Evolutionary conservation across 257 asterid genomes (phyloP), one percentile per base, ranked within the genome.

Genomic region (Oldenlandia corymbosa): DNA sequence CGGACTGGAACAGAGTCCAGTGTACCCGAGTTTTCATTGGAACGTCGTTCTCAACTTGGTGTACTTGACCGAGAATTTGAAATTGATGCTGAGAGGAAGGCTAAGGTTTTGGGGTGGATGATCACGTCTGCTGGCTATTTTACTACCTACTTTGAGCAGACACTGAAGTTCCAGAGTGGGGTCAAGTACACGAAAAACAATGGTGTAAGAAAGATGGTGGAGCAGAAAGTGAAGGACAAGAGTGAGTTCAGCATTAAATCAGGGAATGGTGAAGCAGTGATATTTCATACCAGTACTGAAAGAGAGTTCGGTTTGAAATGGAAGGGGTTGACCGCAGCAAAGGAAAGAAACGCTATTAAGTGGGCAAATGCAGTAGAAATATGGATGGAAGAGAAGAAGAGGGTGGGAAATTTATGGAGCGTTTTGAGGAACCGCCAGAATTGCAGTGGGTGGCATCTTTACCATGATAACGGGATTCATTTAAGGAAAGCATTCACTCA

Each of bases 51-150:
- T 0, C 62, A 45, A 46, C 87, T 75, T 49, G 12, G 53, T 0
- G 72, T 75, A 47, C 85, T 85, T 10, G 83, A 89, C 50, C 95
- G 94, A 20, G 41, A 81, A 18, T 84, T 77, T 39, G 77, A 77
- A 74, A 62, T 80, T 20, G 86, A 84, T 58, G 75, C 74, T 66
- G 66, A 73, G 74, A 75, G 87, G 72, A 70, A 77, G 71, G 71
- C 76, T 8, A 70, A 75, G 75, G 67, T 70, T 58, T 80, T 84
- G 0, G 95, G 95, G 43, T 89, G 99, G 99, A 93, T 92, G 81
- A 75, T 69, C 52, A 82, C 85, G 7, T 79, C 83, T 50, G 78
- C 83, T 18, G 99, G 99, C 18, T 85, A 89, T 66, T 77, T 87
- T 3, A 87, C 97, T 13, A 75, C 78, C 34, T 18, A 37, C 10